phyloP scores from a whole-genome alignment of 2,329 filamentous ascomycete genomes.

The Nemania bipapillata region DNA sequence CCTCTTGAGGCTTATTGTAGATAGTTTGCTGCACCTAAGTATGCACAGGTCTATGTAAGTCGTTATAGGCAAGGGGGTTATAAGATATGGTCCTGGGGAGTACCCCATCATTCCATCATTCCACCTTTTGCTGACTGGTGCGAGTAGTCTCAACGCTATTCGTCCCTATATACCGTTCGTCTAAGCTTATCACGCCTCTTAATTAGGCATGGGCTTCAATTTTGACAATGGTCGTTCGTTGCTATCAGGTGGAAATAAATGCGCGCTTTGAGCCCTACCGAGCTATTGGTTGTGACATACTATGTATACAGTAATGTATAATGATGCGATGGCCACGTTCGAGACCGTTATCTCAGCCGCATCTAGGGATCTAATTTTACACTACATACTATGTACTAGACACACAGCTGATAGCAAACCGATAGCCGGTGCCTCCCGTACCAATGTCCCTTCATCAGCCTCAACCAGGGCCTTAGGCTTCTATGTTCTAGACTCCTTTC shows the following conservation, averaged over 20 bases:
- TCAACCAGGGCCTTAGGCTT: background rate
- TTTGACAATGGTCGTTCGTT: background rate
- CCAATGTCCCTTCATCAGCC: constrained; percentile 3
- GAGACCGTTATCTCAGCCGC: constrained; percentile 26
- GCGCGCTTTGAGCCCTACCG: background rate
- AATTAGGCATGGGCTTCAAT: constrained; percentile 10
- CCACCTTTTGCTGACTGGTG: background rate
- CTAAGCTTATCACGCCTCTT: constrained; percentile 25
- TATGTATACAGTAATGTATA: background rate
- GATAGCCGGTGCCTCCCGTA: constrained; percentile 15
- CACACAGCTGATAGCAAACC: background rate
- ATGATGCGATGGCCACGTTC: constrained; percentile 5
- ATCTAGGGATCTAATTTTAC: constrained; percentile 10
- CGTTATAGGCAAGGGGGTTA: constrained; percentile 13
- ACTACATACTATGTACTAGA: too few species aligned
- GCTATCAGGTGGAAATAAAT: background rate
- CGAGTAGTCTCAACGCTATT: background rate
- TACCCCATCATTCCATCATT: background rate
- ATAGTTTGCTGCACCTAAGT: background rate
- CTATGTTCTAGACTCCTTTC: background rate
- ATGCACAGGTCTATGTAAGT: background rate
- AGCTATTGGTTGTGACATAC: background rate
- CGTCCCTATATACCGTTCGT: constrained; percentile 1
- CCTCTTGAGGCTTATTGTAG: constrained; percentile 3
- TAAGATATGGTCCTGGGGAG: background rate